Evolutionary conservation across 345 rosid species (phyloP), one percentile per base, ranked within the genome.

Genomic region (Trapa bicornis): DNA sequence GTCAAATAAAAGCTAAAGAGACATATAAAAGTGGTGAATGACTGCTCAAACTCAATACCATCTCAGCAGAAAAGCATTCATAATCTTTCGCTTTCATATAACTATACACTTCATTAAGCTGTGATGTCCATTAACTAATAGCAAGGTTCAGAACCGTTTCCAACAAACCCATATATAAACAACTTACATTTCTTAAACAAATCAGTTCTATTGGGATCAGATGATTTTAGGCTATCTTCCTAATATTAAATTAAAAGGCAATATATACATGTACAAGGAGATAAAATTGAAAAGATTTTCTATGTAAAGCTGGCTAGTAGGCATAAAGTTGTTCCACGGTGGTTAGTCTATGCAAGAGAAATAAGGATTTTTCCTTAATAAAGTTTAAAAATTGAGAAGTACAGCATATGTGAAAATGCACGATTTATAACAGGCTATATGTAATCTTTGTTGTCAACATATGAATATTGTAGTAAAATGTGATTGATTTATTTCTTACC

Each of bases 401-500:
- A 33, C 54, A 22, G 33, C 60, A 54, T 22, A 22, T n/a, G 60
- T 54, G 9, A 57, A 37, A 15, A 7, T 8, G 33, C 0, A 57
- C 5, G 4, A 22, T 22, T 22, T 22, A 22, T 22, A 57, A 10
- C 62, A 57, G 15, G 12, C 38, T 32, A 58, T 38, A 58, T 58
- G 63, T 32, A 32, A 10, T 7, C 38, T 6, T 11, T 57, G 61
- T n/a, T 32, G 16, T 32, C 7, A 68, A 52, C 56, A 53, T 2
- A 14, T 5, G 37, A 9, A 29, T 41, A 50, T 54, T 41, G 3
- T 17, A 50, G 11, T 15, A 35, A 17, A 39, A 38, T 65, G 57
- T 12, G 37, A 73, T 56, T 68, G 68, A 80, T 50, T 68, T 62
- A 68, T 47, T 68, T 75, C 80, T 76, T 91, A 94, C 99, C 96